Evolutionary conservation across 2,329 filamentous ascomycete genomes (phyloP).

Genomic region (Massarina eburnea): DNA sequence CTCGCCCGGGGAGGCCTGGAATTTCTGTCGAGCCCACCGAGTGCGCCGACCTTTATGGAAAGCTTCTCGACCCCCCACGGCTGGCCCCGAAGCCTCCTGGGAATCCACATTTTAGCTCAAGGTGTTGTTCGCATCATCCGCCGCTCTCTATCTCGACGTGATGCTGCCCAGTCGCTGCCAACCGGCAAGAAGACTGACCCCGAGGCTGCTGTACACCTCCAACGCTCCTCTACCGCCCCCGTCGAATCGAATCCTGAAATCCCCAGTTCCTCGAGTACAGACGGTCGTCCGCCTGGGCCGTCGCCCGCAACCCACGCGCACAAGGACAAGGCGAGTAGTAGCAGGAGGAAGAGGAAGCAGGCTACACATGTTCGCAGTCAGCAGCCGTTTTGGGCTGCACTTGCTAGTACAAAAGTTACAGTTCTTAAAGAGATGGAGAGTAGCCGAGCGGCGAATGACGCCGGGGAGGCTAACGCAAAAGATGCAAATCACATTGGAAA

Average conservation of each 20-base stretch:
- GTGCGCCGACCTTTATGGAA: constrained; percentile 37
- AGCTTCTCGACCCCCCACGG: constrained; percentile 54
- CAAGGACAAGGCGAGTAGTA: constrained; percentile 64
- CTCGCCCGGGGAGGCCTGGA: constrained; percentile 45
- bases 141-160: constrained; percentile 43
- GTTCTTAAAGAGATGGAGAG: constrained; percentile 80
- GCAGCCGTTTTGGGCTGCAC: constrained; percentile 90
- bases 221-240: constrained; percentile 35
- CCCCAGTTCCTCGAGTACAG: constrained; percentile 45
- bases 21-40: constrained; percentile 42
- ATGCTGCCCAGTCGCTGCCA: constrained; percentile 34
- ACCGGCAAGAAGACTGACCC: constrained; percentile 56
- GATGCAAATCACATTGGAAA: constrained; percentile 77
- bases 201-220: constrained; percentile 54
- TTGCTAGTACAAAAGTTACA: constrained; percentile 95
- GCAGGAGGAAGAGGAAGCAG: constrained; percentile 86
- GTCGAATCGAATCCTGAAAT: constrained; percentile 55
- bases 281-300: constrained; percentile 54
- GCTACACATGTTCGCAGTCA: constrained; percentile 86
- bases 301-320: constrained; percentile 55
- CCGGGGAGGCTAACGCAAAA: constrained; percentile 71
- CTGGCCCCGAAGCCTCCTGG: constrained; percentile 69
- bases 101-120: constrained; percentile 75
- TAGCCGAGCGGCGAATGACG: constrained; percentile 73
- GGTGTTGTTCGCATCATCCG: constrained; percentile 71